phyloP scores from a whole-genome alignment of 805 yeast species.

The Starmerella stigmatis region DNA sequence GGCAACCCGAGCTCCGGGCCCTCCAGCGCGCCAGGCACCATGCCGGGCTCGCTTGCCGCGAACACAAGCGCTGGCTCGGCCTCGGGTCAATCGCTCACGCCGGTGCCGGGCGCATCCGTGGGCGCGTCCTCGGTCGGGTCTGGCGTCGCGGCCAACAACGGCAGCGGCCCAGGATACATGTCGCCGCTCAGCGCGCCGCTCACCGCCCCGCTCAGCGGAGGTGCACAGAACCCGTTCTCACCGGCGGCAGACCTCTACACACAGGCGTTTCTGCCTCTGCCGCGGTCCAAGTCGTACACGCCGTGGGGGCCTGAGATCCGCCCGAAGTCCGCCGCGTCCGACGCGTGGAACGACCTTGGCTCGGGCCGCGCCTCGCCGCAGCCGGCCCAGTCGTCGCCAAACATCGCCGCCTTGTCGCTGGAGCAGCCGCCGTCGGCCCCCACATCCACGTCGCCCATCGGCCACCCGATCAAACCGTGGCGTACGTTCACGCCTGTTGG shows the following conservation, averaged over 20 bases:
- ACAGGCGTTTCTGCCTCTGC: conserved; percentile 22
- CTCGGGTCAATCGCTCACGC: no score
- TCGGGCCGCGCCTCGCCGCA: conserved; percentile 12
- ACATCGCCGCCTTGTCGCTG: conserved; percentile 1
- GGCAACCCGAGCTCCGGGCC: not conserved
- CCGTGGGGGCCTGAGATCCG: conserved; percentile 22
- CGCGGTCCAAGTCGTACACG: conserved; percentile 14
- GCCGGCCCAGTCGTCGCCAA: conserved; percentile 9
- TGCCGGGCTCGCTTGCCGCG: not conserved
- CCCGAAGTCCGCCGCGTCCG: conserved; percentile 20
- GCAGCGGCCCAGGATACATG: conserved; percentile 9
- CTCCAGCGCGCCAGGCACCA: not conserved
- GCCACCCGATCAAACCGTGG: conserved; percentile 18
- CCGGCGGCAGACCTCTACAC: conserved; percentile 21
- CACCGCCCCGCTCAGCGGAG: conserved; percentile 2
- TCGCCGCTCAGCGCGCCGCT: conserved; percentile 8
- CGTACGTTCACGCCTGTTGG: conserved; percentile 18
- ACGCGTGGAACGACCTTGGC: conserved; percentile 18
- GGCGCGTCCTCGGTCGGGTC: not conserved
- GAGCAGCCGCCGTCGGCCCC: conserved; percentile 1
- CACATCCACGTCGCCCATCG: conserved; percentile 12
- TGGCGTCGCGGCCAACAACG: not conserved
- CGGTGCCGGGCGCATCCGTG: not conserved
- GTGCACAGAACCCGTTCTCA: conserved; percentile 7
- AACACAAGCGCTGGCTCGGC: not conserved